Conservation (phyloP, 2,329 filamentous ascomycete species). For the Monosporascus ibericus region DNA sequence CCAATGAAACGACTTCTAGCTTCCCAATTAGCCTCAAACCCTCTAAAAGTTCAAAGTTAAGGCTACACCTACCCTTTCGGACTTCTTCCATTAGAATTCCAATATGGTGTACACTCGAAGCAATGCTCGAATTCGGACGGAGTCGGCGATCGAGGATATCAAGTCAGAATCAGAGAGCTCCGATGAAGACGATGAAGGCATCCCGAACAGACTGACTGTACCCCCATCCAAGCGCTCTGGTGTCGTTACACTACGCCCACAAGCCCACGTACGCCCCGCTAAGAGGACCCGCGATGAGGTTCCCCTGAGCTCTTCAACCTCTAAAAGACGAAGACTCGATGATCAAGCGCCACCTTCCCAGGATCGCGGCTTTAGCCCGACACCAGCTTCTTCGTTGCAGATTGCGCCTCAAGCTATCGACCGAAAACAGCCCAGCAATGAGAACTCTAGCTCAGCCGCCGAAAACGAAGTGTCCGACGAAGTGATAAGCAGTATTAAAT, state of each 20-base stretch:
- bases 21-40: not conserved
- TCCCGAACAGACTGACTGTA: slow-evolving; percentile 9
- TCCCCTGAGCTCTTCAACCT: not conserved
- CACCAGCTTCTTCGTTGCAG: not conserved
- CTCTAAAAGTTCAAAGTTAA: not conserved
- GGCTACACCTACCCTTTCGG: not conserved
- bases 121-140: slow-evolving; percentile 1
- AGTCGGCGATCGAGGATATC: slow-evolving; percentile 1
- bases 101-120: slow-evolving; percentile 12
- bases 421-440: not conserved
- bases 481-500: not conserved
- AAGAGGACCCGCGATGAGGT: not conserved
- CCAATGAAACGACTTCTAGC: not conserved
- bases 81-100: not conserved
- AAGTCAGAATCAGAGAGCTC: slow-evolving; percentile 10
- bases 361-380: not conserved
- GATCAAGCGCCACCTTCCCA: no score
- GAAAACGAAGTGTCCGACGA: not conserved
- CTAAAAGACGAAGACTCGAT: not conserved
- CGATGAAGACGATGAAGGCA: slow-evolving; percentile 18
- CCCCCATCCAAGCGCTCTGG: slow-evolving; percentile 11
- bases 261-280: slow-evolving; percentile 4
- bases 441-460: not conserved
- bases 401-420: not conserved
- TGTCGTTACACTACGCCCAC: not conserved